phyloP scores from a whole-genome alignment of 257 asterid genomes.

The Scutellaria galericulata region DNA sequence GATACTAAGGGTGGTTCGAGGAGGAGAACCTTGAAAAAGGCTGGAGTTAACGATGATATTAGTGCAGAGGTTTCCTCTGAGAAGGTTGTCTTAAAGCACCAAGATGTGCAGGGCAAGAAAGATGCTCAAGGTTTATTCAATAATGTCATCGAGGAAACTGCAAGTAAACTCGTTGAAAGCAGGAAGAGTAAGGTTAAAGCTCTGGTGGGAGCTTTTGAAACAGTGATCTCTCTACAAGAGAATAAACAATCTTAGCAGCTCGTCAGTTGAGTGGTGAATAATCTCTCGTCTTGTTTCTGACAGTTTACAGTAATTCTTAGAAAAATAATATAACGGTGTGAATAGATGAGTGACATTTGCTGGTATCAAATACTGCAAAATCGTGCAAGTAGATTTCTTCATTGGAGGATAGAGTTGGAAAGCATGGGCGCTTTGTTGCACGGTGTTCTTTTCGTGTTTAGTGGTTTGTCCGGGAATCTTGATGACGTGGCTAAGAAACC shows the following conservation, averaged over 20 bases:
- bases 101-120: constrained; percentile 67
- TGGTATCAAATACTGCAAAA: constrained; percentile 24
- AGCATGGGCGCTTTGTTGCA: constrained; percentile 33
- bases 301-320: constrained; percentile 28
- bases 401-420: constrained; percentile 30
- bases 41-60: constrained; percentile 37
- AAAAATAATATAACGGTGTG: constrained; percentile 36
- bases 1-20: constrained; percentile 47
- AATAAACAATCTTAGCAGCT: constrained; percentile 51
- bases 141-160: constrained; percentile 84
- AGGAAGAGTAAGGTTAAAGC: constrained; percentile 94
- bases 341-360: constrained; percentile 32
- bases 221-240: constrained; percentile 85
- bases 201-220: constrained; percentile 91
- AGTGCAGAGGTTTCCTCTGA: constrained; percentile 37
- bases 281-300: constrained; percentile 26
- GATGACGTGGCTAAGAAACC: constrained; percentile 20
- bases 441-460: constrained; percentile 27
- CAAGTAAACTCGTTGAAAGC: constrained; percentile 79
- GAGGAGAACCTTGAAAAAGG: constrained; percentile 50
- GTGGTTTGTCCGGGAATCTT: constrained; percentile 25
- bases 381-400: constrained; percentile 18
- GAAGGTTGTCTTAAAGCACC: constrained; percentile 69
- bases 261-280: constrained; percentile 40
- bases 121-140: constrained; percentile 74